Percentiles rank a stretch among this genome's conserved stretches.
Evolutionary conservation across 331 rosid genomes (phyloP).

Genomic region (Phaseolus coccineus): DNA sequence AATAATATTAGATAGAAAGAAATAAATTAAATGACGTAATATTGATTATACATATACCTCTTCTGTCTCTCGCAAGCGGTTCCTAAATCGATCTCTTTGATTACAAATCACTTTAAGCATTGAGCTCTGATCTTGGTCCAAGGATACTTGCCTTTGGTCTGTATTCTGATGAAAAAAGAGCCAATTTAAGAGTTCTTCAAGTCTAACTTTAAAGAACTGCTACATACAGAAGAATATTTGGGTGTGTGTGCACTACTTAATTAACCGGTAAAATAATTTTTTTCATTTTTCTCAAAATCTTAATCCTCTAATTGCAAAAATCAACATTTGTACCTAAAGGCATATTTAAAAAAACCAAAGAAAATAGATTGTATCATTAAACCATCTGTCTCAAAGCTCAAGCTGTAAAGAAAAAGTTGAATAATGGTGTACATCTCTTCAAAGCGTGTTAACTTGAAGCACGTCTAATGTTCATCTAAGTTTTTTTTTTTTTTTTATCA

Average conservation of each 20-base stretch:
- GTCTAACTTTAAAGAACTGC: constrained; percentile 16
- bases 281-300: constrained; percentile 24
- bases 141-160: constrained; percentile 66
- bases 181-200: constrained; percentile 37
- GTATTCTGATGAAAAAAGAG: constrained; percentile 61
- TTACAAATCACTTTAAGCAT: constrained; percentile 98
- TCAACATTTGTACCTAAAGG: background rate
- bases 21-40: constrained; percentile 11
- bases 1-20: constrained; percentile 8
- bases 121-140: constrained; percentile 92
- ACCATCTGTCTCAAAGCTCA: constrained; percentile 25
- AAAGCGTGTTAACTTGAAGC: constrained; percentile 6
- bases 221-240: background rate
- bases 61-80: constrained; percentile 91
- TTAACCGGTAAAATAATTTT: constrained; percentile 7
- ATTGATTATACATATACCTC: constrained; percentile 61
- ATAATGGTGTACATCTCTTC: background rate
- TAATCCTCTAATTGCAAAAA: constrained; percentile 30
- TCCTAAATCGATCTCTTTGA: constrained; percentile 94
- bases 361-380: constrained; percentile 20
- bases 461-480: constrained; percentile 10
- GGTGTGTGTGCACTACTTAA: background rate
- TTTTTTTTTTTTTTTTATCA: background rate
- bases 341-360: constrained; percentile 10
- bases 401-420: constrained; percentile 5